Percentiles rank a stretch among this genome's conserved stretches.
phyloP scores from a whole-genome alignment of 2,329 filamentous ascomycete genomes.

The Pseudopithomyces chartarum region DNA sequence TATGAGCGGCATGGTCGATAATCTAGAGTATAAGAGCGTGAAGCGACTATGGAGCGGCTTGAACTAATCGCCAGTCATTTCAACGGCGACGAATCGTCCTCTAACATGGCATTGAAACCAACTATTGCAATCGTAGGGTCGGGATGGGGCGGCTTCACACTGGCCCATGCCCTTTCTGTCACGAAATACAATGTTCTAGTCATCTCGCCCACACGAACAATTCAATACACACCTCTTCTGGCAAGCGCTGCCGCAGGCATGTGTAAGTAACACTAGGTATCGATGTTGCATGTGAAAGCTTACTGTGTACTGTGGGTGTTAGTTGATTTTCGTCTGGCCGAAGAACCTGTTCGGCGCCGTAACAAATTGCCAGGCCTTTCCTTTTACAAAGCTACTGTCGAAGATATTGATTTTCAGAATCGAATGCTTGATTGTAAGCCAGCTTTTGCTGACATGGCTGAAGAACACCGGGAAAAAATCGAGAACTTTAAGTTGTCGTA shows the following conservation, averaged over 20 bases:
- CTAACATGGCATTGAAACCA: background rate
- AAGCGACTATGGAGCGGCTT: background rate
- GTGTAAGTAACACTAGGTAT: background rate
- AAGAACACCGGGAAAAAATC: background rate
- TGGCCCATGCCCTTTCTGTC: constrained; percentile 1
- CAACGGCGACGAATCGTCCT: background rate
- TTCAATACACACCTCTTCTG: constrained; percentile 1
- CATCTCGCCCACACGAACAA: constrained; percentile 1
- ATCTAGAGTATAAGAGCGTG: too few relatives aligned
- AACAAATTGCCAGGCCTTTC: constrained; percentile 2
- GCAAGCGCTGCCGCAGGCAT: constrained; percentile 1
- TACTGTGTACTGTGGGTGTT: too few relatives aligned
- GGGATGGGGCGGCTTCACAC: constrained; percentile 1
- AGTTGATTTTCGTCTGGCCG: constrained; percentile 1
- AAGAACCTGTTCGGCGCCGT: constrained; percentile 2
- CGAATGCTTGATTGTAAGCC: background rate
- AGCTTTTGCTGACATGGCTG: background rate
- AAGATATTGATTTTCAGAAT: background rate
- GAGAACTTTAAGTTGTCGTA: background rate
- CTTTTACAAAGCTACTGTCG: constrained; percentile 1
- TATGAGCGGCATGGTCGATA: background rate
- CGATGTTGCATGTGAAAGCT: too few relatives aligned
- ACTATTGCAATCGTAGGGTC: background rate
- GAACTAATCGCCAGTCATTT: background rate
- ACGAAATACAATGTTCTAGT: constrained; percentile 4